A percentile compares a stretch with the other conserved stretches of the same genome.
These are phyloP conservation scores for Tylopilus vinaceipallidus DNA, from an alignment of 768 basidiomycete genomes.

Conservation along the genomic window DNA sequence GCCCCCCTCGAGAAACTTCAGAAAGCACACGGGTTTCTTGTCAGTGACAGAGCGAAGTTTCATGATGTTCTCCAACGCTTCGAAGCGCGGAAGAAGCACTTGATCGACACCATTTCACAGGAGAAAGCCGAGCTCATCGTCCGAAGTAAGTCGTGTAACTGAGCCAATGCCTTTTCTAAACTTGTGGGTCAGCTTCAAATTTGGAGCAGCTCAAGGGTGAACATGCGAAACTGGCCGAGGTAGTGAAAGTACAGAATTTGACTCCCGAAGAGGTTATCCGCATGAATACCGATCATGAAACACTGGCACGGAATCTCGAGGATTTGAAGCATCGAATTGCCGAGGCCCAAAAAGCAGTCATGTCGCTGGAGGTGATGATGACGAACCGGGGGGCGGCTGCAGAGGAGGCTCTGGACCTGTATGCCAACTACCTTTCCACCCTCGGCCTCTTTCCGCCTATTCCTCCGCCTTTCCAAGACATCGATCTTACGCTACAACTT, in stretches of 20 bases:
- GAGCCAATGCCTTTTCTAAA: neutral
- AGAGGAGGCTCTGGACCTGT: conserved; percentile 79
- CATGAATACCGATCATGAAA: conserved; percentile 90
- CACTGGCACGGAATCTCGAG: conserved; percentile 66
- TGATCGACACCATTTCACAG: conserved; percentile 62
- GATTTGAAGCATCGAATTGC: conserved; percentile 75
- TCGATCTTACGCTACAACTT: conserved; percentile 78
- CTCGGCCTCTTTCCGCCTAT: conserved; percentile 79
- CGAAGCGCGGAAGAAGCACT: conserved; percentile 64
- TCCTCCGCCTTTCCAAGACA: conserved; percentile 62
- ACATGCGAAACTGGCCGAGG: conserved; percentile 55
- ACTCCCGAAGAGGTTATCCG: conserved; percentile 86
- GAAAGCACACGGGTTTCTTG: conserved; percentile 60
- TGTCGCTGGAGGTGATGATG: conserved; percentile 81
- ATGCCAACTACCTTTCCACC: conserved; percentile 69
- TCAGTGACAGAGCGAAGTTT: conserved; percentile 76
- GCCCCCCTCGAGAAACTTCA: conserved; percentile 63
- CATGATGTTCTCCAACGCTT: conserved; percentile 71
- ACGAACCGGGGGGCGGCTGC: conserved; percentile 76
- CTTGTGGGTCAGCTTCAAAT: conserved; percentile 45
- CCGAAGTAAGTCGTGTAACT: conserved; percentile 41
- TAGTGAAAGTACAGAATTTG: conserved; percentile 85
- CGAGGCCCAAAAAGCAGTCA: conserved; percentile 68
- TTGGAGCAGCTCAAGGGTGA: conserved; percentile 65
- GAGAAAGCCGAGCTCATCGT: conserved; percentile 63